These are phyloP conservation scores for Pochonia chlamydosporia DNA, from an alignment of 2,329 filamentous ascomycete genomes.

Conservation along the genomic window DNA sequence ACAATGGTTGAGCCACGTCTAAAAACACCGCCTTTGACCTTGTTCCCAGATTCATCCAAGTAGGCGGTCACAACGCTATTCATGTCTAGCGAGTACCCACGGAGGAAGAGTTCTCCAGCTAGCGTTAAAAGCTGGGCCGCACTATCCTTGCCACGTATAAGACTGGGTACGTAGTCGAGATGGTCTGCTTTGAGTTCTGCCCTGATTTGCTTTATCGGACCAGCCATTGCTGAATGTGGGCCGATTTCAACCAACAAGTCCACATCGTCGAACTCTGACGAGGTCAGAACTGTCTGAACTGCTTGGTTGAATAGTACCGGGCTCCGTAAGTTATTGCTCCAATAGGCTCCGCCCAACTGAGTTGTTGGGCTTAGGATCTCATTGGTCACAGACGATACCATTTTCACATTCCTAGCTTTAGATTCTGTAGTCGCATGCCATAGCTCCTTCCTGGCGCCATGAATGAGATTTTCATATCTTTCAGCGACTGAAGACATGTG, in stretches of 20 bases:
- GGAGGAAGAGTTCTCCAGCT: neutral
- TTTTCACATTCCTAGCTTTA: neutral
- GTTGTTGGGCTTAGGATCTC: conserved; percentile 13
- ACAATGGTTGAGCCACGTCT: conserved; percentile 6
- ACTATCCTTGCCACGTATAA: conserved; percentile 22
- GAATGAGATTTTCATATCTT: conserved; percentile 5
- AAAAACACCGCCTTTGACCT: neutral
- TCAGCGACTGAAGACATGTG: conserved; percentile 11
- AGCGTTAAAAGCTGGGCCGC: neutral
- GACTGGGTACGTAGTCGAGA: neutral
- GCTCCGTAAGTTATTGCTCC: conserved; percentile 6
- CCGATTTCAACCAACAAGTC: conserved; percentile 38
- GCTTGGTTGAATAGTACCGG: neutral
- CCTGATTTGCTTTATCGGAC: conserved; percentile 41
- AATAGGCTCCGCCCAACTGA: neutral
- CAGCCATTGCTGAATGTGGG: conserved; percentile 41
- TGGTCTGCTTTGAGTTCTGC: neutral
- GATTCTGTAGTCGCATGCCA: neutral
- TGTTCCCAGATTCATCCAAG: neutral
- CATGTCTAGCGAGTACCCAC: neutral
- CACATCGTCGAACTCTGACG: neutral
- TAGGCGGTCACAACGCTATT: neutral
- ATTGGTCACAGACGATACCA: conserved; percentile 13
- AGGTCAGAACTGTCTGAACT: neutral
- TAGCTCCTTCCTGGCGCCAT: neutral